phyloP scores from a whole-genome alignment of 2,329 filamentous ascomycete species.

The Parasarocladium wereldwijsianum region DNA sequence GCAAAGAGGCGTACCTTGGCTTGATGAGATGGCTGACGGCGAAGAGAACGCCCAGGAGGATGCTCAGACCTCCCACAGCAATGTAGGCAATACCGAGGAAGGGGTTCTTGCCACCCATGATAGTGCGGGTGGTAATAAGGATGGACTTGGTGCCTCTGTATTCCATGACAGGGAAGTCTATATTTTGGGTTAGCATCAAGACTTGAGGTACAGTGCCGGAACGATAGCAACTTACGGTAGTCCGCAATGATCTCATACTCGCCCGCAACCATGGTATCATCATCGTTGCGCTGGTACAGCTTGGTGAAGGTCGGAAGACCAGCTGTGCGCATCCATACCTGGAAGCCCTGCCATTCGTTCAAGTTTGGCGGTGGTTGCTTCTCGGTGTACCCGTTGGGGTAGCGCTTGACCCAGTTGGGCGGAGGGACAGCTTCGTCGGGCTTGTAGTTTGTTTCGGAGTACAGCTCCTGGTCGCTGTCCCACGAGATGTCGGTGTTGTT shows the following conservation, averaged over 20 bases:
- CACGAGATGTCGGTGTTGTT: constrained; percentile 68
- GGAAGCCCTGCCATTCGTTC: constrained; percentile 66
- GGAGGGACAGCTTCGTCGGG: constrained; percentile 58
- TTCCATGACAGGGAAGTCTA: constrained; percentile 65
- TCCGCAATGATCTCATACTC: constrained; percentile 64
- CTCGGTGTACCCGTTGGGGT: constrained; percentile 53
- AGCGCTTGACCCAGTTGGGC: constrained; percentile 67
- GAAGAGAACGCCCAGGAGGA: constrained; percentile 77
- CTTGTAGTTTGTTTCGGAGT: constrained; percentile 54
- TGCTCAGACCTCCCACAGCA: constrained; percentile 84
- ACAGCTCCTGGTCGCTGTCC: constrained; percentile 68
- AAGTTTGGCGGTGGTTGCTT: constrained; percentile 56
- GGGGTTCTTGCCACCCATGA: constrained; percentile 88
- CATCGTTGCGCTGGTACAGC: constrained; percentile 71
- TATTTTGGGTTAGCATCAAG: constrained; percentile 5
- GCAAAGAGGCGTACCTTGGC: constrained; percentile 49
- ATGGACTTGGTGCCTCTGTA: constrained; percentile 86
- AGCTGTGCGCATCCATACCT: constrained; percentile 98
- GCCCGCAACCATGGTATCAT: constrained; percentile 49
- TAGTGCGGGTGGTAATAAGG: constrained; percentile 74
- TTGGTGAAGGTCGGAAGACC: constrained; percentile 93
- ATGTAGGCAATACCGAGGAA: constrained; percentile 95
- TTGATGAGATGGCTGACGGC: constrained; percentile 82
- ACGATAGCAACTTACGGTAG: constrained; percentile 46
- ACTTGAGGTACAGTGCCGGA: neutral